Base-by-base conservation (phyloP, 768 basidiomycete genomes). In the Arthromyces matolae region DNA sequence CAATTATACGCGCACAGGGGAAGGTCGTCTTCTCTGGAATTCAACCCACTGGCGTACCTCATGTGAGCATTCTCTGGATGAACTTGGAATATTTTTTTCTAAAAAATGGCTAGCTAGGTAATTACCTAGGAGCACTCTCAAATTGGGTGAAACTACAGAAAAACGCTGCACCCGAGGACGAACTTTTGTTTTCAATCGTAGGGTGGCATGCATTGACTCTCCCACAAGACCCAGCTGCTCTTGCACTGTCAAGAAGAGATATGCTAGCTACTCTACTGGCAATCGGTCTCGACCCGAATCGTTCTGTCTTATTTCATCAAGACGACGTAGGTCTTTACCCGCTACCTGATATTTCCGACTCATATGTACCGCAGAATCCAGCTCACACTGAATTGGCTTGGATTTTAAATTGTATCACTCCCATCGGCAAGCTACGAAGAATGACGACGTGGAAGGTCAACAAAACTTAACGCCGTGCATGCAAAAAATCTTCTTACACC, bases 401-500 rank as follows among this genome's bases (percentile, higher is more conserved):
- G 95, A 81, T 94, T 39, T 64, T 97, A 48, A 89, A 80, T 53
- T 95, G 92, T 57, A 68, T 93, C 25, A 86, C 90, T 0, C 84
- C 92, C 0, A 73, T 94, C 18, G 91, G 92, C 8, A 83, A 82
- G 55, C 68, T 97, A 8, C 80, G 83, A 32, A 68, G 93, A 34
- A 96, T 97, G 95, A 97, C 93, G 4, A 93, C 91, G 0, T 97
- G 94, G 93, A 98, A 97, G 80, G 92, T 89, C 50, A 23, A 71
- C 51, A 13, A 13, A 28, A 10, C 25, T 16, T 5, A 8, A 28
- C 16, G 16, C 18, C 20, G 47, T 51, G 16, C 22, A 3, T 8
- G 14, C 36, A 24, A 22, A 36, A 48, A 24, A 29, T 46, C n/a
- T 50, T 43, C 51, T 28, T 6, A 42, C 29, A 14, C n/a, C 31